Evolutionary conservation across 2,329 filamentous ascomycete genomes (phyloP).

Genomic region (Phialocephala sp.): DNA sequence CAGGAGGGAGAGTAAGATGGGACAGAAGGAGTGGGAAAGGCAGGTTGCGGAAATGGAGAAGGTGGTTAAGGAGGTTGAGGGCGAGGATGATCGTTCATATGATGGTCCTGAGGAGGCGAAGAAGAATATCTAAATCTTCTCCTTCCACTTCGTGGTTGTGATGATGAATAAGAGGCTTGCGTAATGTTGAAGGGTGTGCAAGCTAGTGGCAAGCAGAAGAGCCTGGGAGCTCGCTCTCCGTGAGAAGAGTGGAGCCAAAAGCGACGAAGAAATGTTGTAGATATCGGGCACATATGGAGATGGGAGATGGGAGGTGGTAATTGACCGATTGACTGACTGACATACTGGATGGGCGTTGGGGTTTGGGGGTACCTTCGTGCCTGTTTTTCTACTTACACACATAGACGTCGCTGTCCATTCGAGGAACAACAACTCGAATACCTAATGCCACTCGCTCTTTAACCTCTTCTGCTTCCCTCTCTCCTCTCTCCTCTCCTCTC

Average conservation of each 20-base stretch:
- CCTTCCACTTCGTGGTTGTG: neutral
- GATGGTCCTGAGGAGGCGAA: slow-evolving; percentile 25
- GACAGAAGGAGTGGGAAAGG: slow-evolving; percentile 75
- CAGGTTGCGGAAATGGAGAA: slow-evolving; percentile 79
- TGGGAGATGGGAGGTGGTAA: neutral
- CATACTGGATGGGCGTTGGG: slow-evolving; percentile 6
- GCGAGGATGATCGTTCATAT: slow-evolving; percentile 46
- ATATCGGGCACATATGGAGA: neutral
- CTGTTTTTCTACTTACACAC: neutral
- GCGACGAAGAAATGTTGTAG: neutral
- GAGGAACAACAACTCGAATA: neutral
- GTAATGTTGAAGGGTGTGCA: neutral
- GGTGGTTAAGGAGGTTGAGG: slow-evolving; percentile 57
- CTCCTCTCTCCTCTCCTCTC: too few relatives aligned
- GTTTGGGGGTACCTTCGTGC: neutral
- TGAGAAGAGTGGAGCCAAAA: neutral
- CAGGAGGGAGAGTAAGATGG: slow-evolving; percentile 84
- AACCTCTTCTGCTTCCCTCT: neutral
- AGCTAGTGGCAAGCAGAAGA: neutral
- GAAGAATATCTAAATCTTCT: slow-evolving; percentile 18
- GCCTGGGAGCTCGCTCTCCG: neutral
- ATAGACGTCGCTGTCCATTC: neutral
- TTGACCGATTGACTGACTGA: neutral
- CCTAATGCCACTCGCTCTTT: slow-evolving; percentile 6
- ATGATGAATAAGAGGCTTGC: neutral